Percentiles rank a stretch among this genome's conserved stretches.
phyloP scores from a whole-genome alignment of 164 flowering plant genomes.

The Annona squamosa region DNA sequence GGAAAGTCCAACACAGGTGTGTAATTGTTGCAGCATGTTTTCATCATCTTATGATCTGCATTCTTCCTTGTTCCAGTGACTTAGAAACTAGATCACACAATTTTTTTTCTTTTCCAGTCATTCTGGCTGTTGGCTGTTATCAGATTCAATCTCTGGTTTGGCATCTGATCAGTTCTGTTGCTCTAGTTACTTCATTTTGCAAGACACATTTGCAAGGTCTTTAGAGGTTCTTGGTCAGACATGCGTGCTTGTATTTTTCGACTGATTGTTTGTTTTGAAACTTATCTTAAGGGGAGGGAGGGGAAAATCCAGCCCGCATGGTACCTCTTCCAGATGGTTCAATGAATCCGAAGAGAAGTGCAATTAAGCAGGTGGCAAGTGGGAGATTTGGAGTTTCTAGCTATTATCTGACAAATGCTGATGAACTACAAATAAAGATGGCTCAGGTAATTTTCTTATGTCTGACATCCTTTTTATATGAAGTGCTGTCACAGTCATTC shows the following conservation, averaged over 20 bases:
- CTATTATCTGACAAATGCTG: conserved; percentile 96
- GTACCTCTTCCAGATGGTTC: conserved; percentile 93
- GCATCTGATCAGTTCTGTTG: background rate
- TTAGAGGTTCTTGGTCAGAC: too few relatives aligned
- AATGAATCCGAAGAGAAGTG: conserved; percentile 88
- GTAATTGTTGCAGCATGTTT: background rate
- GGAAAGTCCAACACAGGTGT: conserved; percentile 95
- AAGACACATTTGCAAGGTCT: background rate
- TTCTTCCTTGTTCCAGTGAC: background rate
- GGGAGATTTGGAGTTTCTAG: conserved; percentile 99
- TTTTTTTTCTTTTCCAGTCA: background rate
- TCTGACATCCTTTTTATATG: background rate
- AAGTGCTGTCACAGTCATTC: background rate
- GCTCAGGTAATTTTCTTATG: conserved; percentile 69
- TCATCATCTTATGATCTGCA: background rate
- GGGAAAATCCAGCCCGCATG: conserved; percentile 96
- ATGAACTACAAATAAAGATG: conserved; percentile 96
- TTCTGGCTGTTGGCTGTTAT: background rate
- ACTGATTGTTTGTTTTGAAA: conserved; percentile 4
- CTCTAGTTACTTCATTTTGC: background rate
- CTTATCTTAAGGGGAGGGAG: conserved; percentile 83
- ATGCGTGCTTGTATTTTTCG: background rate
- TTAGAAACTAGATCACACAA: background rate
- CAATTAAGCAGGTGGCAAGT: conserved; percentile 99
- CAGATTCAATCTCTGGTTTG: background rate